Conservation (phyloP, 352 stramenopile species). For the Phytophthora cactorum region DNA sequence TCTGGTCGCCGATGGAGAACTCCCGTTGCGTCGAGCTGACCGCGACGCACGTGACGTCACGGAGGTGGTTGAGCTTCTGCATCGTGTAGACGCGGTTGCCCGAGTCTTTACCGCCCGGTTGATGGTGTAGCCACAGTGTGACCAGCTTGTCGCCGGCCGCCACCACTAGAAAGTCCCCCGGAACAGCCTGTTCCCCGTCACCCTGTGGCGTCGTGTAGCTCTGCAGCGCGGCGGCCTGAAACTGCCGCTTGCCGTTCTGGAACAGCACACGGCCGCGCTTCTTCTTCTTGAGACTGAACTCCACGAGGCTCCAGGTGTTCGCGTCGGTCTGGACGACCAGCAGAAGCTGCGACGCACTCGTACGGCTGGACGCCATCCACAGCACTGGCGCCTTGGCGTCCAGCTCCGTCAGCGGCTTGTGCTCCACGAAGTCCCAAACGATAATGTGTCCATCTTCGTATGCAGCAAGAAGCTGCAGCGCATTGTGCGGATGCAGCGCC, state of each 20-base stretch:
- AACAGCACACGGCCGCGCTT: constrained; percentile 50
- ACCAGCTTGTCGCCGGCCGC: constrained; percentile 45
- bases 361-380: constrained; percentile 74
- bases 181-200: constrained; percentile 12
- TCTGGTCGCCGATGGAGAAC: constrained; percentile 69
- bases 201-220: constrained; percentile 44
- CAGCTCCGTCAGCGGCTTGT: constrained; percentile 67
- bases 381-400: constrained; percentile 52
- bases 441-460: constrained; percentile 74
- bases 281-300: constrained; percentile 83
- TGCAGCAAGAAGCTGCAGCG: constrained; percentile 68
- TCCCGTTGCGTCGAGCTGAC: constrained; percentile 55
- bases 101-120: constrained; percentile 26
- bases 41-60: constrained; percentile 65
- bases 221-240: constrained; percentile 59
- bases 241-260: constrained; percentile 51
- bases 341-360: constrained; percentile 65
- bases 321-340: constrained; percentile 49
- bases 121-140: constrained; percentile 44
- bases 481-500: constrained; percentile 74
- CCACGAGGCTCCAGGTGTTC: constrained; percentile 54
- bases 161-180: constrained; percentile 63
- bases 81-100: constrained; percentile 36
- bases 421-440: constrained; percentile 81
- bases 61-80: constrained; percentile 55